These are phyloP conservation scores for Ambrosia artemisiifolia DNA, from an alignment of 129 eudicot genomes.

Conservation along the genomic window DNA sequence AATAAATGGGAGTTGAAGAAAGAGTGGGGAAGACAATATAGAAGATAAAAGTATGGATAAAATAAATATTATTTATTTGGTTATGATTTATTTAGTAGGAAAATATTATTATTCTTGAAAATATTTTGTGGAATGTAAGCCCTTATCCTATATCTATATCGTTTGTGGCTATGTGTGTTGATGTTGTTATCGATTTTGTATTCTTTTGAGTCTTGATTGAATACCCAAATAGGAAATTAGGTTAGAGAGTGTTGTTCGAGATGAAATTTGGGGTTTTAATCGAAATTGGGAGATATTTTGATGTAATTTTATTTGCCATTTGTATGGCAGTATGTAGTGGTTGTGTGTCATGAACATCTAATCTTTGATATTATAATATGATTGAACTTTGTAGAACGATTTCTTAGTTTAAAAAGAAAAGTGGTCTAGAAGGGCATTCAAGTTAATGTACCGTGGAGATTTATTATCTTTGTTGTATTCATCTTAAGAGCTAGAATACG, in stretches of 20 bases:
- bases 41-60: conserved; percentile 18
- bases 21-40: conserved; percentile 15
- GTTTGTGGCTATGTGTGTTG: conserved; percentile 39
- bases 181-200: conserved; percentile 24
- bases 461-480: no score
- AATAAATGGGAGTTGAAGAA: conserved; percentile 22
- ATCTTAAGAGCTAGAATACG: no score
- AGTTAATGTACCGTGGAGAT: no score
- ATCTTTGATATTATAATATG: no score
- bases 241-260: background rate
- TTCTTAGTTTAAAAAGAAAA: no score
- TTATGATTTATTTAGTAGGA: conserved; percentile 13
- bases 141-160: conserved; percentile 45
- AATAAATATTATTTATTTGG: conserved; percentile 22
- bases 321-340: no score
- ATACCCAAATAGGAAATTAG: background rate
- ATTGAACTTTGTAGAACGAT: no score
- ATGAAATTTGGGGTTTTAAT: background rate
- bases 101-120: background rate
- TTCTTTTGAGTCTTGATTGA: conserved; percentile 26
- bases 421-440: no score
- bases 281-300: background rate
- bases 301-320: no score
- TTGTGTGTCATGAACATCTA: no score
- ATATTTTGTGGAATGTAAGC: conserved; percentile 37